Base-by-base conservation (phyloP, 257 asterid species). In the Rhazya stricta region DNA sequence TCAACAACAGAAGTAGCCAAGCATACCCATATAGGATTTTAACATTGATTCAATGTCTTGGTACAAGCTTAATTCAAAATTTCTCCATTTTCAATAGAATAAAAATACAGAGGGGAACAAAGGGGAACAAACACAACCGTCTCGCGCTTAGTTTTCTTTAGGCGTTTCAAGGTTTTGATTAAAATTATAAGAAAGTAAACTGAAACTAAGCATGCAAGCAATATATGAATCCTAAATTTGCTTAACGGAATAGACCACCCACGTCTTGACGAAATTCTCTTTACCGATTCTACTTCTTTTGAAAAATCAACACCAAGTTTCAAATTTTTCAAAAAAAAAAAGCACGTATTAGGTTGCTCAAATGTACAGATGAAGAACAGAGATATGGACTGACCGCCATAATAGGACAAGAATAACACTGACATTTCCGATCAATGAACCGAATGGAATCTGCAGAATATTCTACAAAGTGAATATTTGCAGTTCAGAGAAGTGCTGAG, bases 261-360 rank as follows among this genome's bases (percentile, higher is more conserved):
- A 88, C 51, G 84, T 89, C 42, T 85, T 53, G 58, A 53, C 6
- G 87, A 78, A 82, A 74, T 77, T 82, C 86, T 43, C 78, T 68
- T 37, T 79, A 75, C 18, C 53, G 0, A 54, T 81, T 88, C 85
- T 85, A 74, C 50, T 82, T 85, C 66, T 88, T 84, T 56, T 88
- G 90, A 53, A 84, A 39, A 87, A 27, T 89, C 91, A 74, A 87
- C 89, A 88, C 56, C 56, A 50, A 50, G 56, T n/a, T n/a, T n/a
- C n/a, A n/a, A 50, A 87, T 83, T 78, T 78, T 75, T 71, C 61
- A 41, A 19, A 4, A 15, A 6, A 15, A 50, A 50, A 4, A 13
- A 50, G 15, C 9, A 45, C 16, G 16, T 48, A 13, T 11, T 43
- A 9, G 4, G 18, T 15, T 48, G 18, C 19, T 13, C 3, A 48